These are phyloP conservation scores for Ceratocystis colombiana DNA, from an alignment of 2,329 filamentous ascomycete species.

Conservation along the genomic window DNA sequence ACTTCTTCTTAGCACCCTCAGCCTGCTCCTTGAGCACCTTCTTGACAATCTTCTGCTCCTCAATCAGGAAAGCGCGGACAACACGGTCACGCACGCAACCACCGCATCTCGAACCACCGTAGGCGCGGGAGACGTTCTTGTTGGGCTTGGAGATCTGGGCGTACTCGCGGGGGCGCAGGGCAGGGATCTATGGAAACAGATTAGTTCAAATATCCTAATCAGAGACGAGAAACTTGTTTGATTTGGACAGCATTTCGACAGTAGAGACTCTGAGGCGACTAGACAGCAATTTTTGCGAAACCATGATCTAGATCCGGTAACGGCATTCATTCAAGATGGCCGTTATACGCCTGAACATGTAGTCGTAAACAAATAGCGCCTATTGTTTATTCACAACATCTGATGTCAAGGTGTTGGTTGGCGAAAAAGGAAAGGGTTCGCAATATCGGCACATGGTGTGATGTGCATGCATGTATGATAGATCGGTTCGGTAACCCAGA, in stretches of 20 bases:
- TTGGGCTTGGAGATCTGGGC: slow-evolving; percentile 92
- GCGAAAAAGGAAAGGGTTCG: not conserved
- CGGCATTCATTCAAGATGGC: not conserved
- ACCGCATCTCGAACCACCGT: slow-evolving; percentile 95
- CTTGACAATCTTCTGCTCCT: slow-evolving; percentile 99
- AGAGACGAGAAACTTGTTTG: not conserved
- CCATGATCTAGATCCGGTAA: not conserved
- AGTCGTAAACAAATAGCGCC: too few relatives aligned
- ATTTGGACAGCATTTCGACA: slow-evolving; percentile 6
- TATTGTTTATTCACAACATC: too few relatives aligned
- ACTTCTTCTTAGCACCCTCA: slow-evolving; percentile 59
- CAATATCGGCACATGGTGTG: not conserved
- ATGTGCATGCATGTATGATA: not conserved
- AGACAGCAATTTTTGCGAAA: not conserved
- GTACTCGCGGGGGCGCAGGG: slow-evolving; percentile 97
- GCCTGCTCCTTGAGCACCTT: slow-evolving; percentile 99
- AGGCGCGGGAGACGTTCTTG: slow-evolving; percentile 98
- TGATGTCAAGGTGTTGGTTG: too few relatives aligned
- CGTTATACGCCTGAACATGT: not conserved
- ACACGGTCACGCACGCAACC: slow-evolving; percentile 98
- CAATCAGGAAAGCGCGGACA: slow-evolving; percentile 96
- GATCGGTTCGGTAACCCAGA: not conserved
- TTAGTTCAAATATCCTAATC: slow-evolving; percentile 5
- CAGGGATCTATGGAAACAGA: slow-evolving; percentile 57
- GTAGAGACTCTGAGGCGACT: not conserved